Evolutionary conservation across 345 rosid species (phyloP), one percentile per base, ranked within the genome.

Genomic region (Populus tremula): DNA sequence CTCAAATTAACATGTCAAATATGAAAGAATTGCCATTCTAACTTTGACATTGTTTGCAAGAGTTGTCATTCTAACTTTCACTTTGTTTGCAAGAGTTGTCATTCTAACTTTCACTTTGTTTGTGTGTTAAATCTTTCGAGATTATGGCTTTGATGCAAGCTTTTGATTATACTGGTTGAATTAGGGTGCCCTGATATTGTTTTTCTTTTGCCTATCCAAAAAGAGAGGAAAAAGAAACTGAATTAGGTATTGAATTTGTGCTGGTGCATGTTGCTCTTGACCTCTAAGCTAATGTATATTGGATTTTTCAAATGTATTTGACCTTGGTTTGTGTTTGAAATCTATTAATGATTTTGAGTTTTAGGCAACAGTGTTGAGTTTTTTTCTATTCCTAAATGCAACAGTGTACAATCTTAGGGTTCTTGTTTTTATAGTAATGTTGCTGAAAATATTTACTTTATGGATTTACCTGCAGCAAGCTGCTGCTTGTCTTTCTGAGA

Each of bases 401-500:
- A 9, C 64, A 59, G 29, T 59, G 64, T n/a, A 59, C 47, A 50
- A 65, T 2, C 12, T 33, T 20, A 39, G 45, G 65, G 13, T 41
- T 73, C 17, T 73, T 72, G 54, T 67, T 63, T 38, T 66, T n/a
- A 38, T 79, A 45, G 62, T 64, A 45, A 67, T 8, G 16, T 33
- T 33, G 31, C n/a, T 73, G 65, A 50, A 59, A 74, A 59, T 75
- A 25, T 71, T 78, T 74, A 18, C 21, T 39, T 20, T 25, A 45
- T n/a, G 64, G 64, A 59, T 50, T 47, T 31, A 73, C 78, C 71
- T 84, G 83, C 92, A 96, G 99, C 96, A 96, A 93, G 97, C 97
- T 78, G 84, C 90, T 64, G 70, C 88, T 78, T 91, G 89, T 76
- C 99, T 96, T 78, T 82, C 91, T 63, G 96, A 93, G 92, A 84